Base-by-base conservation (phyloP, 1,139 yeast genomes). In the Blastobotrys raffinosifermentans region DNA sequence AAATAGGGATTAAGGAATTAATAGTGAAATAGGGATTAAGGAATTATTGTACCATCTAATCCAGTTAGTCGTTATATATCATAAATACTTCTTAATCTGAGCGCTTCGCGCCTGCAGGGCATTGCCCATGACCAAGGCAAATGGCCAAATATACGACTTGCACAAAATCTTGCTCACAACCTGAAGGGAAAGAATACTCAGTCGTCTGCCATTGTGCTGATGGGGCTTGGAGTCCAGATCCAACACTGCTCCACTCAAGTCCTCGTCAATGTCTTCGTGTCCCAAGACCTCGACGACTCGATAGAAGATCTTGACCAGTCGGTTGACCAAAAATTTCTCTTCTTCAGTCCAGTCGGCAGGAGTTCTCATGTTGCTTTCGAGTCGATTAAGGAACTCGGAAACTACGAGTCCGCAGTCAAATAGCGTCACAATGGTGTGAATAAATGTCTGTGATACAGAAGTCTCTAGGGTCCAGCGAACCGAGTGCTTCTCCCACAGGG, bases 401-500 rank as follows among this genome's bases (percentile, higher is more conserved):
- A 62, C 57, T 9, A 63, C 58, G 19, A 62, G 38, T 0, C 64
- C 64, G 34, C 66, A 59, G 43, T 62, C 66, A 33, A 63, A 58
- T 13, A 62, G 45, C 2, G 64, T 54, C 33, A 61, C 51, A 13
- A 58, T 44, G n/a, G 63, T 57, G 39, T 63, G 65, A 35, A 62
- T 52, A 41, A 61, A 62, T 4, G 64, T 60, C 29, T 62, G 62
- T 17, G 50, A 45, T 16, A 57, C 58, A 9, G 62, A 54, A 4
- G 57, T 55, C 37, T 55, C 58, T 29, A 54, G 39, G 4, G 58
- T 55, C 60, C 61, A 56, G 15, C 54, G 49, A 9, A 52, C 55
- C 2, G 60, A 49, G 38, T 62, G 64, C 45, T 63, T 63, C 35
- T 62, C 66, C 61, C 66, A 62, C 36, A 64, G 47, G 7, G 65